These are phyloP conservation scores for Gastrodia elata DNA, from an alignment of 106 monocot species.

Conservation along the genomic window DNA sequence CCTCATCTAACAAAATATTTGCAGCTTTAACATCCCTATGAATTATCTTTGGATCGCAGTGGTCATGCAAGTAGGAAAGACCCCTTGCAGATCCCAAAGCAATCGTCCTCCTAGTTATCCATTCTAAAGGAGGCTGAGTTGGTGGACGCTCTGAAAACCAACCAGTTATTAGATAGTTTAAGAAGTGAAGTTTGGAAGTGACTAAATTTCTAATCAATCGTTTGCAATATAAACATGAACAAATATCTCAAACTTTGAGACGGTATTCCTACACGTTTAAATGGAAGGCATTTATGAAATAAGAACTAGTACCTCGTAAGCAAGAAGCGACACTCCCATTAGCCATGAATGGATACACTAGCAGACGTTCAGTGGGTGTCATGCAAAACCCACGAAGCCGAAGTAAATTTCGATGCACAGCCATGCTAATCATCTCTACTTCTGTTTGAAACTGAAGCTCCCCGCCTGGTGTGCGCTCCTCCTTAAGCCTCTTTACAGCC, in stretches of 20 bases:
- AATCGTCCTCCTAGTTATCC: slow-evolving; percentile 45
- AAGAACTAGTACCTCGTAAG: slow-evolving; percentile 41
- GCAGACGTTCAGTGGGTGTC: slow-evolving; percentile 68
- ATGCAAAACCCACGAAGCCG: slow-evolving; percentile 69
- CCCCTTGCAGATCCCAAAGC: slow-evolving; percentile 72
- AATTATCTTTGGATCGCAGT: slow-evolving; percentile 78
- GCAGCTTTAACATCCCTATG: slow-evolving; percentile 79
- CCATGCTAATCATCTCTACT: slow-evolving; percentile 78
- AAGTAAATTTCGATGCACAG: slow-evolving; percentile 62
- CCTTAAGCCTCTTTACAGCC: slow-evolving; percentile 65
- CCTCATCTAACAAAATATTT: slow-evolving; percentile 71
- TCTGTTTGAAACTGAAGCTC: slow-evolving; percentile 76
- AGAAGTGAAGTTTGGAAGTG: neutral
- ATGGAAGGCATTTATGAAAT: neutral
- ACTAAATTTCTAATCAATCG: too few relatives aligned
- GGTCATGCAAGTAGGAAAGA: slow-evolving; percentile 65
- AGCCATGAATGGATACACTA: slow-evolving; percentile 74
- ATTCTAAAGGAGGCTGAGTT: slow-evolving; percentile 48
- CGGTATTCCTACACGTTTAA: neutral
- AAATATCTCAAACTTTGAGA: neutral
- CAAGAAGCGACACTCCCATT: slow-evolving; percentile 78
- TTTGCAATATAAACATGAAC: too few relatives aligned
- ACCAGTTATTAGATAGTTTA: neutral
- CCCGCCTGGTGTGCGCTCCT: slow-evolving; percentile 66
- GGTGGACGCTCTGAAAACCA: slow-evolving; percentile 34